Conservation (phyloP, 225 moss, liverwort and hornwort genomes). For the Pseudisothecium myosuroides region DNA sequence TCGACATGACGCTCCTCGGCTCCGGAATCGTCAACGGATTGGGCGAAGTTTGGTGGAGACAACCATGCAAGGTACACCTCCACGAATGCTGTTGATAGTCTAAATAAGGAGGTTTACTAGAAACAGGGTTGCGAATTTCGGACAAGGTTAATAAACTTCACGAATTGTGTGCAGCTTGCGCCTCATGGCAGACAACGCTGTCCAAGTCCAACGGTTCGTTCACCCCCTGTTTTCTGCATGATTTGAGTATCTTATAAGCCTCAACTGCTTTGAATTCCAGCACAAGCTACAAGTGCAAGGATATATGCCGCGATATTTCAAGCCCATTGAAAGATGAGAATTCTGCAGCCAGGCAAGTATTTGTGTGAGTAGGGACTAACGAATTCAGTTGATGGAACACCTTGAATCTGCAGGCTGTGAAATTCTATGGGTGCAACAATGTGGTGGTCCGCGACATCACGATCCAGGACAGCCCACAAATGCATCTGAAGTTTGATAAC, state of each 20-base stretch:
- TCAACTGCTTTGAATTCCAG: background rate
- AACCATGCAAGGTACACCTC: conserved; percentile 32
- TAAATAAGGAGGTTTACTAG: background rate
- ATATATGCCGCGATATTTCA: background rate
- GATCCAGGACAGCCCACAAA: conserved; percentile 49
- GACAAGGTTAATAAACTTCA: background rate
- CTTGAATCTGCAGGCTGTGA: conserved; percentile 19
- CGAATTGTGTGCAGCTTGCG: conserved; percentile 12
- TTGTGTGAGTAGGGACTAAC: background rate
- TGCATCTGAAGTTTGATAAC: conserved; percentile 52
- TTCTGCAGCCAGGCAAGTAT: background rate
- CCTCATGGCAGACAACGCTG: conserved; percentile 31
- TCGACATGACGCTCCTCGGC: conserved; percentile 19
- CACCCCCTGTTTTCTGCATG: background rate
- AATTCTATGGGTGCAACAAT: conserved; percentile 38
- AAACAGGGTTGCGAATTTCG: background rate
- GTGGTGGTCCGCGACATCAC: conserved; percentile 44
- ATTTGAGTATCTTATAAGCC: background rate
- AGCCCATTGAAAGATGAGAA: background rate
- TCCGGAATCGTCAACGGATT: conserved; percentile 26
- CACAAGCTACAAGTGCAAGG: background rate
- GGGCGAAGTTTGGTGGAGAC: conserved; percentile 45
- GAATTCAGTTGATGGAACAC: background rate
- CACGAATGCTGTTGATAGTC: background rate
- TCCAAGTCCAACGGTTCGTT: conserved; percentile 35